Conservation (phyloP, 1,284 basidiomycete species). For the Pseudozyma flocculosa region DNA sequence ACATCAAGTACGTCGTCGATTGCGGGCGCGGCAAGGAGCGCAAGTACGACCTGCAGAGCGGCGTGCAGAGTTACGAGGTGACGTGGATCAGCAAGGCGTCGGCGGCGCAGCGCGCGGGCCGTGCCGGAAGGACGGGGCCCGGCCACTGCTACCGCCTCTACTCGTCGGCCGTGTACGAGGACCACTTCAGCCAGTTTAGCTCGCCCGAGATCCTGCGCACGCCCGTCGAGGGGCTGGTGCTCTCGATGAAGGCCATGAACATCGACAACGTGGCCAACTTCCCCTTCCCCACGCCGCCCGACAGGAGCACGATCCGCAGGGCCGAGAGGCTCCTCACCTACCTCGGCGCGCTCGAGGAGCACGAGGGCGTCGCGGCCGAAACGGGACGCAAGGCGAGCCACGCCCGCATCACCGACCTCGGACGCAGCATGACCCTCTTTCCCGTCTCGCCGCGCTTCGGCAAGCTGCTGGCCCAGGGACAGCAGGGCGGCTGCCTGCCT, state of each 20-base stretch:
- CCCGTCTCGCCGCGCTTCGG: conserved; percentile 90
- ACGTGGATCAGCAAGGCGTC: conserved; percentile 76
- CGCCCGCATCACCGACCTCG: conserved; percentile 75
- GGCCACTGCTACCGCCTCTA: conserved; percentile 78
- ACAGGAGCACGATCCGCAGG: conserved; percentile 72
- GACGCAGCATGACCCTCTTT: conserved; percentile 86
- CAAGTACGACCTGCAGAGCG: conserved; percentile 65
- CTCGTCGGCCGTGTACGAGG: conserved; percentile 77
- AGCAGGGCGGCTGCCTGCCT: conserved; percentile 86
- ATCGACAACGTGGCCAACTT: conserved; percentile 96
- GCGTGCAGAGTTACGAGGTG: conserved; percentile 72
- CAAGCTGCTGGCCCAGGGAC: conserved; percentile 88
- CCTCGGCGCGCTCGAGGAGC: conserved; percentile 70
- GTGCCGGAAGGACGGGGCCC: conserved; percentile 75
- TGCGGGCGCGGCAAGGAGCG: conserved; percentile 82
- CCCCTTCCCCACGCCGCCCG: conserved; percentile 95
- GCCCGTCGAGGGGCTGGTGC: conserved; percentile 93
- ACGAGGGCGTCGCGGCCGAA: conserved; percentile 61
- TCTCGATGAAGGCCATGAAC: conserved; percentile 99
- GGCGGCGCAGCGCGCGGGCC: conserved; percentile 71
- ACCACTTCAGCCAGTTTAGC: conserved; percentile 84
- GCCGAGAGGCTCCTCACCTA: conserved; percentile 80
- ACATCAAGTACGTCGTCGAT: conserved; percentile 75
- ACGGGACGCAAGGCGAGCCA: conserved; percentile 56
- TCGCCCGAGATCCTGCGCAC: conserved; percentile 91